Evolutionary conservation across 352 stramenopile genomes (phyloP).

Genomic region (Thalassiosira allenii): DNA sequence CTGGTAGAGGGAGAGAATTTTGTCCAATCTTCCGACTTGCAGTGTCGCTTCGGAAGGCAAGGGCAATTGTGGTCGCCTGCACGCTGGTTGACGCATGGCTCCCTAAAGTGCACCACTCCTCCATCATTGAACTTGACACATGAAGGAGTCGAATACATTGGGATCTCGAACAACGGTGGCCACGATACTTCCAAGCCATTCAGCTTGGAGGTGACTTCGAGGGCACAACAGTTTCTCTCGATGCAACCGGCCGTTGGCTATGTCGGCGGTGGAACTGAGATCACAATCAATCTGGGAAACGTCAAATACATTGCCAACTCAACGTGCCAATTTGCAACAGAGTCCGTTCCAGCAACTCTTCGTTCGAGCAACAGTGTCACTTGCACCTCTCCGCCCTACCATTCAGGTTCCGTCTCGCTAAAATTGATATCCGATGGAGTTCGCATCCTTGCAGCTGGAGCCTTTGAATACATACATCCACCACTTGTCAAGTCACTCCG

Average conservation of each 20-base stretch:
- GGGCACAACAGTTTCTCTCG: constrained; percentile 50
- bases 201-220: constrained; percentile 47
- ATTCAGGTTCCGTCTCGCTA: constrained; percentile 23
- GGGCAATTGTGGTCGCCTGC: constrained; percentile 49
- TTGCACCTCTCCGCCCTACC: constrained; percentile 51
- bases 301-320: constrained; percentile 54
- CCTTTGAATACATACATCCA: constrained; percentile 55
- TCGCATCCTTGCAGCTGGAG: constrained; percentile 31
- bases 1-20: constrained; percentile 88
- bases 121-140: constrained; percentile 58
- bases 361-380: constrained; percentile 44
- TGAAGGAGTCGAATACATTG: constrained; percentile 47
- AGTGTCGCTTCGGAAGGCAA: constrained; percentile 89
- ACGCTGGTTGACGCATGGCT: constrained; percentile 40
- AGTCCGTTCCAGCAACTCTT: constrained; percentile 35
- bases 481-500: constrained; percentile 44
- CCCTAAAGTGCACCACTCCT: constrained; percentile 51
- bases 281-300: constrained; percentile 60
- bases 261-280: constrained; percentile 52
- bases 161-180: constrained; percentile 61
- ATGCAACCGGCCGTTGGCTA: constrained; percentile 61
- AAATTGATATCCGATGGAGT: constrained; percentile 52
- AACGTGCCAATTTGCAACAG: constrained; percentile 59
- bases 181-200: constrained; percentile 39
- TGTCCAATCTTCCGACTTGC: constrained; percentile 82